Base-by-base conservation (phyloP, 805 yeast species). In the Dipodascus albidus region DNA sequence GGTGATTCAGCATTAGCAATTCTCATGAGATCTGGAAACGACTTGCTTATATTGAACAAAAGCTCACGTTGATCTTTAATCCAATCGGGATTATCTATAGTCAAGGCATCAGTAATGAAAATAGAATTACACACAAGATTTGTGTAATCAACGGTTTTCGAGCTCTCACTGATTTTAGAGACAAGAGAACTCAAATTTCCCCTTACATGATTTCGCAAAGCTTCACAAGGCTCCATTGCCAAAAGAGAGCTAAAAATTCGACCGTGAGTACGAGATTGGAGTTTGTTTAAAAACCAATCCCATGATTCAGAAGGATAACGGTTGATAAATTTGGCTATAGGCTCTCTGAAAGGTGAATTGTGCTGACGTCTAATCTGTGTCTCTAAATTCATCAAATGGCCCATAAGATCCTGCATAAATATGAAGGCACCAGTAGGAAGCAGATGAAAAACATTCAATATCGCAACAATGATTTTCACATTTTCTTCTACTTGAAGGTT, bases 381-480 rank as follows among this genome's bases (percentile, higher is more conserved):
- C 67, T 93, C 99, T 62, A 93, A 71, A 54, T 80, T 82, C 58
- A 84, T 79, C 54, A 93, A 76, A 2, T 91, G 83, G 52, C 76
- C 77, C 61, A 93, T 77, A 53, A 93, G 76, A 60, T 89, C 96
- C 51, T 87, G 91, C 81, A 95, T 81, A 62, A 88, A 93, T 19
- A 91, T 84, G 67, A 81, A 86, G 0, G 99, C 99, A 57, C 87
- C 86, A 1, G 96, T 81, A 0, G 99, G 99, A 31, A 93, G 70
- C 58, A 89, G 72, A 64, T 95, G 96, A 72, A 91, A 93, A 44
- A 93, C 86, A 60, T 91, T 88, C 61, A 93, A 74, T 54, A 93
- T 87, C 0, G 96, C 95, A 59, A 85, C 86, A 48, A 93, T 88
- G 42, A 91, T 86, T 62, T 86, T 85, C 11, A 95, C 86, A 0